phyloP scores from a whole-genome alignment of 2,329 filamentous ascomycete genomes.

The Davidsoniella australis region DNA sequence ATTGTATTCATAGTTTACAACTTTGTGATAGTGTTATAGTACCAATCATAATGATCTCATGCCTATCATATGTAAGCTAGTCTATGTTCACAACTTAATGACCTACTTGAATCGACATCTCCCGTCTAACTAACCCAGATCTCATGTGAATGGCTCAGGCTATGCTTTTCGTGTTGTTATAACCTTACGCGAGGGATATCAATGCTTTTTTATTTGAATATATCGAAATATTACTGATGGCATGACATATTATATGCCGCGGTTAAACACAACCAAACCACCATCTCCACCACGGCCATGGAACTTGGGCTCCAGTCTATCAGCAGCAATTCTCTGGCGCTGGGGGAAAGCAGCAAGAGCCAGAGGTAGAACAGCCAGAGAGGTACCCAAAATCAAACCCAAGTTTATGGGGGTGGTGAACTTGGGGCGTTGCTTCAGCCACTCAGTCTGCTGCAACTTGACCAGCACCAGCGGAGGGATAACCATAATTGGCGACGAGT shows the following conservation, averaged over 20 bases:
- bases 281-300: constrained; percentile 60
- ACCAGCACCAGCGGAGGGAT: constrained; percentile 78
- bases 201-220: not conserved
- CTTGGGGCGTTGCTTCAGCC: constrained; percentile 61
- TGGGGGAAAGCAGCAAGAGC: constrained; percentile 88
- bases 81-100: too few species aligned
- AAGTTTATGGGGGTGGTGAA: constrained; percentile 66
- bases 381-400: constrained; percentile 70
- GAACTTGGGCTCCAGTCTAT: constrained; percentile 71
- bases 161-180: too few species aligned
- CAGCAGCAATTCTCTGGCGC: constrained; percentile 62
- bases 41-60: too few species aligned
- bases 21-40: too few species aligned
- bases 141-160: too few species aligned
- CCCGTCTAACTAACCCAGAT: too few species aligned
- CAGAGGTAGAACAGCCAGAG: constrained; percentile 73
- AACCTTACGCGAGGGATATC: too few species aligned
- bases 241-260: constrained; percentile 50
- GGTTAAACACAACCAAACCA: constrained; percentile 88
- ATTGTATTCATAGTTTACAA: too few species aligned
- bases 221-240: too few species aligned
- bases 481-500: constrained; percentile 94
- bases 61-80: too few species aligned
- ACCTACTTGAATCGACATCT: too few species aligned
- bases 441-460: constrained; percentile 64